phyloP scores from a whole-genome alignment of 352 stramenopile species.

The Discostella stelligera region DNA sequence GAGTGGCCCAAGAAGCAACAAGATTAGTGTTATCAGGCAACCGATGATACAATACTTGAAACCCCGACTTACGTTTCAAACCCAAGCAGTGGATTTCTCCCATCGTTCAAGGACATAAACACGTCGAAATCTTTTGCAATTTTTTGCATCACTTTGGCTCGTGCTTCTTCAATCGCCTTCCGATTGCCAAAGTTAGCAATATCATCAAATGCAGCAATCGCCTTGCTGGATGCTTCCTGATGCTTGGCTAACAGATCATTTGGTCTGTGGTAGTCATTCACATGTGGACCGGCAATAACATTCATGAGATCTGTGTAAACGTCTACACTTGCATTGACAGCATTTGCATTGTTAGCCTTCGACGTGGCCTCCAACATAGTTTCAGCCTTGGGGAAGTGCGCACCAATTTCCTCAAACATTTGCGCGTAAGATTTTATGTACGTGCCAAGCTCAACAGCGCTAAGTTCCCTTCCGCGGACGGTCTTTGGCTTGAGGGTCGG shows the following conservation, averaged over 20 bases:
- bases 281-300: slow-evolving; percentile 78
- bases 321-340: slow-evolving; percentile 66
- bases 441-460: slow-evolving; percentile 89
- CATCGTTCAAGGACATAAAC: slow-evolving; percentile 92
- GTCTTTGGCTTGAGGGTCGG: slow-evolving; percentile 83
- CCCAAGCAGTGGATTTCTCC: slow-evolving; percentile 93
- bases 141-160: slow-evolving; percentile 85
- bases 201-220: slow-evolving; percentile 89
- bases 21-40: slow-evolving; percentile 3
- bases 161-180: slow-evolving; percentile 88
- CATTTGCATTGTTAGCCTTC: slow-evolving; percentile 96
- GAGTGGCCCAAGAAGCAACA: slow-evolving; percentile 8
- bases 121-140: slow-evolving; percentile 89
- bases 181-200: slow-evolving; percentile 94
- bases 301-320: slow-evolving; percentile 95
- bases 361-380: slow-evolving; percentile 96
- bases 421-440: slow-evolving; percentile 96
- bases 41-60: background rate
- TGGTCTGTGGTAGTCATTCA: slow-evolving; percentile 85
- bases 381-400: slow-evolving; percentile 95
- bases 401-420: slow-evolving; percentile 91
- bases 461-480: slow-evolving; percentile 92
- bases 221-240: slow-evolving; percentile 82
- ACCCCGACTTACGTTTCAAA: slow-evolving; percentile 79
- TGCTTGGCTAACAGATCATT: slow-evolving; percentile 90